Conservation (phyloP, 2,329 filamentous ascomycete genomes). For the Aspergillus ustus region DNA sequence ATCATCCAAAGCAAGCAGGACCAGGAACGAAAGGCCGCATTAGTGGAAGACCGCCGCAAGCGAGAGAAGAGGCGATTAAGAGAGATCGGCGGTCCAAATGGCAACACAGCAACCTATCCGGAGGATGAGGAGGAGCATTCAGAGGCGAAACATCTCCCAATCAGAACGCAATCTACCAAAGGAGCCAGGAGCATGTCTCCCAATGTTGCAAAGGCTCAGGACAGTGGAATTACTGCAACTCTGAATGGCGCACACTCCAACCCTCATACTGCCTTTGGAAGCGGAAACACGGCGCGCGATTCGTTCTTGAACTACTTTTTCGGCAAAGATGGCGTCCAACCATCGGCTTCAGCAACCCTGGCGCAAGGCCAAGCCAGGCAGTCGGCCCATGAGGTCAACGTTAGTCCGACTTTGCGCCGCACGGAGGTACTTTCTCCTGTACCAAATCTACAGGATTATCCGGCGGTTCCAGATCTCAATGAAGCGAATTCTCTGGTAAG, state of each 20-base stretch:
- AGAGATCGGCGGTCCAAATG: slow-evolving; percentile 78
- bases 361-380: slow-evolving; percentile 61
- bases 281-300: slow-evolving; percentile 71
- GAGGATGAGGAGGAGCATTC: slow-evolving; percentile 71
- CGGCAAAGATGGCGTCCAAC: slow-evolving; percentile 75
- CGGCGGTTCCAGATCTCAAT: slow-evolving; percentile 42
- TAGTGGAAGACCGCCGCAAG: slow-evolving; percentile 84
- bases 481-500: slow-evolving; percentile 56
- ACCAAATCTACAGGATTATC: slow-evolving; percentile 51
- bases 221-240: slow-evolving; percentile 70
- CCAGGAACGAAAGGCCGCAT: slow-evolving; percentile 78
- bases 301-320: slow-evolving; percentile 99
- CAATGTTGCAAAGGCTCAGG: slow-evolving; percentile 63
- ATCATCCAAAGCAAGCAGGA: slow-evolving; percentile 96
- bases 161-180: slow-evolving; percentile 66
- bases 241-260: slow-evolving; percentile 68
- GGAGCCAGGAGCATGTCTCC: slow-evolving; percentile 81
- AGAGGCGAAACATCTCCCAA: slow-evolving; percentile 56
- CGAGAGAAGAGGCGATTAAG: slow-evolving; percentile 82
- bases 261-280: slow-evolving; percentile 67
- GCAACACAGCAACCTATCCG: slow-evolving; percentile 60
- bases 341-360: slow-evolving; percentile 50
- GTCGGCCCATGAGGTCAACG: slow-evolving; percentile 78
- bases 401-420: slow-evolving; percentile 79
- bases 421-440: slow-evolving; percentile 54